phyloP scores from a whole-genome alignment of 2,329 filamentous ascomycete species.

The Cercospora zeina region DNA sequence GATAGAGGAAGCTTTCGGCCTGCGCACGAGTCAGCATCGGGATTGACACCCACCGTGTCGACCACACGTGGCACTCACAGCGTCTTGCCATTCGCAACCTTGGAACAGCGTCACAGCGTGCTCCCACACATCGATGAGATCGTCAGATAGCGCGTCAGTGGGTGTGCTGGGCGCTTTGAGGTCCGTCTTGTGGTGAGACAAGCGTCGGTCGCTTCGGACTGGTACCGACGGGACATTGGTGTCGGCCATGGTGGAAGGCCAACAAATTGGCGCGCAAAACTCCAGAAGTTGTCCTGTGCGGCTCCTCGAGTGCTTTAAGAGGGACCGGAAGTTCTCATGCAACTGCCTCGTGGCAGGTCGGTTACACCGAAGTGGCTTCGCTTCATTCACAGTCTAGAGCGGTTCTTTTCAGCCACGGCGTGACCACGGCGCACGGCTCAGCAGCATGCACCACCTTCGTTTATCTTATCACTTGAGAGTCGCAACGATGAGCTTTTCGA shows the following conservation, averaged over 20 bases:
- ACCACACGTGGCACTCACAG: slow-evolving; percentile 21
- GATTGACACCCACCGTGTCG: not conserved
- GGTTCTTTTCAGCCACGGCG: slow-evolving; percentile 21
- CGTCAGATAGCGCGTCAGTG: slow-evolving; percentile 16
- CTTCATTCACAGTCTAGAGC: slow-evolving; percentile 20
- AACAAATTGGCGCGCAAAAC: slow-evolving; percentile 8
- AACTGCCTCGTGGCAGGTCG: slow-evolving; percentile 8
- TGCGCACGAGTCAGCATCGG: slow-evolving; percentile 1
- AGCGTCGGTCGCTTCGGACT: slow-evolving; percentile 5
- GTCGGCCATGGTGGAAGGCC: slow-evolving; percentile 7
- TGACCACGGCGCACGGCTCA: not conserved
- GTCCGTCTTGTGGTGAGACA: slow-evolving; percentile 7
- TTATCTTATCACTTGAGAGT: slow-evolving; percentile 15
- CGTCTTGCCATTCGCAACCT: slow-evolving; percentile 38
- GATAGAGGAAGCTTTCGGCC: slow-evolving; percentile 31
- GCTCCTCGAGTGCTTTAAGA: slow-evolving; percentile 10
- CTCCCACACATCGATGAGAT: slow-evolving; percentile 39
- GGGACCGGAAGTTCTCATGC: not conserved
- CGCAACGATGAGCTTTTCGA: slow-evolving; percentile 30
- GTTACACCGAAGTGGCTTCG: slow-evolving; percentile 10
- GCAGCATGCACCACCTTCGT: slow-evolving; percentile 9
- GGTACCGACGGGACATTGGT: slow-evolving; percentile 7
- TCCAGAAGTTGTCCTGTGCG: not conserved
- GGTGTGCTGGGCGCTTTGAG: not conserved
- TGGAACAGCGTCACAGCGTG: slow-evolving; percentile 39